These are phyloP conservation scores for Saccharomyces pastorianus DNA, from an alignment of 1,139 yeast species.

Conservation along the genomic window DNA sequence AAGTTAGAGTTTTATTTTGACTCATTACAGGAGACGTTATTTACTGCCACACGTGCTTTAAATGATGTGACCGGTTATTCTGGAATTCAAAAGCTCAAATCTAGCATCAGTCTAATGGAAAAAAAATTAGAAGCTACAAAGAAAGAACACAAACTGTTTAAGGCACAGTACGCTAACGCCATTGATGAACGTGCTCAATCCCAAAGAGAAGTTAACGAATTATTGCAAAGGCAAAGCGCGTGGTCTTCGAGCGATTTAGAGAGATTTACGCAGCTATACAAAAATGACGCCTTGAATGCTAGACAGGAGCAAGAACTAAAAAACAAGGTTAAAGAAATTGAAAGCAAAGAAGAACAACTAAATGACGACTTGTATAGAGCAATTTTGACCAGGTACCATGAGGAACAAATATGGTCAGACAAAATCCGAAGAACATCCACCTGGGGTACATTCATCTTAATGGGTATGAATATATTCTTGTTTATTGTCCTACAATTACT, in stretches of 20 bases:
- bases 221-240: slow-evolving; percentile 72
- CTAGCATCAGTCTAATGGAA: slow-evolving; percentile 48
- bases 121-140: slow-evolving; percentile 44
- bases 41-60: slow-evolving; percentile 63
- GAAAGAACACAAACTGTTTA: slow-evolving; percentile 42
- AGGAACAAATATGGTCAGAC: slow-evolving; percentile 97
- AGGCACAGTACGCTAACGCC: slow-evolving; percentile 51
- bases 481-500: slow-evolving; percentile 77
- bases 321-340: slow-evolving; percentile 45
- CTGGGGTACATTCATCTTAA: slow-evolving; percentile 90
- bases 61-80: slow-evolving; percentile 93
- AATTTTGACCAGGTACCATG: slow-evolving; percentile 83
- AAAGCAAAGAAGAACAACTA: slow-evolving; percentile 57
- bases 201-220: slow-evolving; percentile 81
- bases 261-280: slow-evolving; percentile 69
- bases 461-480: slow-evolving; percentile 76
- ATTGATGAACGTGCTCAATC: slow-evolving; percentile 59
- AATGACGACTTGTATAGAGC: slow-evolving; percentile 65
- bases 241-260: slow-evolving; percentile 80
- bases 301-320: slow-evolving; percentile 50
- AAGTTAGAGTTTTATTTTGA: slow-evolving; percentile 49
- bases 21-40: slow-evolving; percentile 55
- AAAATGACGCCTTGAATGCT: slow-evolving; percentile 73
- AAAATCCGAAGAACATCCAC: slow-evolving; percentile 89
- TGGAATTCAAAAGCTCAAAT: slow-evolving; percentile 64